phyloP scores from a whole-genome alignment of 306 rosid species.

The Malus sieversii region DNA sequence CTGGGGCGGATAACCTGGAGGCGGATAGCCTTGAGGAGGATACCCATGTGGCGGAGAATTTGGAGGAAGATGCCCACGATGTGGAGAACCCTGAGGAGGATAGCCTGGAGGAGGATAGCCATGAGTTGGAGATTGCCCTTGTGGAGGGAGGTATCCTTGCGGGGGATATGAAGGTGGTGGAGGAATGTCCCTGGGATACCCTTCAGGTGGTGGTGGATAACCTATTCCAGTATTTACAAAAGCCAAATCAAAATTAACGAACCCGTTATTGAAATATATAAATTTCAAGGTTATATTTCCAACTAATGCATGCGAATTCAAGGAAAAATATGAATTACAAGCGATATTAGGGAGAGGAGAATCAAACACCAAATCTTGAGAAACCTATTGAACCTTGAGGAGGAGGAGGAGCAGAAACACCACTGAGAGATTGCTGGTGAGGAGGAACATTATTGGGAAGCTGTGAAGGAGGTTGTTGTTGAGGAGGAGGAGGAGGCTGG shows the following conservation, averaged over 20 bases:
- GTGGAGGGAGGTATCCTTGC: slow-evolving; percentile 17
- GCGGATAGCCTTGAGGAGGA: slow-evolving; percentile 33
- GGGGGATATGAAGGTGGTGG: slow-evolving; percentile 29
- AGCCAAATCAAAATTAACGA: background rate
- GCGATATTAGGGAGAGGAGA: background rate
- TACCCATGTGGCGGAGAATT: slow-evolving; percentile 47
- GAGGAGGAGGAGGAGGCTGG: slow-evolving; percentile 27
- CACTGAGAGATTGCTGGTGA: background rate
- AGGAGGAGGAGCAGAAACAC: slow-evolving; percentile 22
- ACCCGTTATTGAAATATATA: background rate
- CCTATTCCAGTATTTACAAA: slow-evolving; percentile 24
- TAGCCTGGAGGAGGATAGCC: slow-evolving; percentile 31
- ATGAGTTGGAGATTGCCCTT: background rate
- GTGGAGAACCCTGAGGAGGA: slow-evolving; percentile 30
- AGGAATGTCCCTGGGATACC: slow-evolving; percentile 29
- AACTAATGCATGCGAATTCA: background rate
- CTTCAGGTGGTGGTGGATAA: slow-evolving; percentile 46
- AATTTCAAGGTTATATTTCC: background rate
- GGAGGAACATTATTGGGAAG: slow-evolving; percentile 72
- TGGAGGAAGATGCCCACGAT: slow-evolving; percentile 22
- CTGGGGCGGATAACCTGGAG: slow-evolving; percentile 24
- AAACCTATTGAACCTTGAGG: slow-evolving; percentile 41
- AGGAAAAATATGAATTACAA: no score
- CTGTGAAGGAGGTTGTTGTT: slow-evolving; percentile 5
- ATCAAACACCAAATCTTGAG: no score